These are phyloP conservation scores for Scheffersomyces quercinus DNA, from an alignment of 1,139 yeast genomes.

Conservation along the genomic window DNA sequence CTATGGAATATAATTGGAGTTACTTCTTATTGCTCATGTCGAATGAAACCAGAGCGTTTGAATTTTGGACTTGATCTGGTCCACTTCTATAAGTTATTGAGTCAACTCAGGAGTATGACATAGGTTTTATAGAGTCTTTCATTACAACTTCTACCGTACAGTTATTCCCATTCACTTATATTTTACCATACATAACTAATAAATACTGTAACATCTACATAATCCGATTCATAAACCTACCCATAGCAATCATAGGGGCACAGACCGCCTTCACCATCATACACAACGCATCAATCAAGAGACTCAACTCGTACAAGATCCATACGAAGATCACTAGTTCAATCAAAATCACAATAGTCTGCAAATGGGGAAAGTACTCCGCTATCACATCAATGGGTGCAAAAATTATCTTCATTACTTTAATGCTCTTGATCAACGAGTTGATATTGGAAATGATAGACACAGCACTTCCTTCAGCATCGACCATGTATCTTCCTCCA, in stretches of 20 bases:
- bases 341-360: conserved; percentile 39
- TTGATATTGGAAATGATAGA: conserved; percentile 28
- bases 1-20: too few species aligned
- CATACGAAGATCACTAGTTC: conserved; percentile 44
- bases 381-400: conserved; percentile 47
- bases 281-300: conserved; percentile 46
- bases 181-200: not conserved
- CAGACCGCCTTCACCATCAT: conserved; percentile 50
- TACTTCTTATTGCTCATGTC: conserved; percentile 63
- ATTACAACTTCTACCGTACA: too few species aligned
- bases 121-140: too few species aligned
- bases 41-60: conserved; percentile 71
- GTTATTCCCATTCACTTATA: too few species aligned
- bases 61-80: conserved; percentile 60
- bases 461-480: conserved; percentile 6
- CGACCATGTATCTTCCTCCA: not conserved
- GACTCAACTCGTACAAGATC: conserved; percentile 45
- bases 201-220: conserved; percentile 17
- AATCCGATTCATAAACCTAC: conserved; percentile 44
- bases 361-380: conserved; percentile 39
- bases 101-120: too few species aligned
- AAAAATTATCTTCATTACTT: conserved; percentile 39
- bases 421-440: conserved; percentile 35
- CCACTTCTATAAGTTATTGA: conserved; percentile 14
- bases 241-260: conserved; percentile 52